Evolutionary conservation across 192 early-diverging fungal genomes (phyloP), one percentile per base, ranked within the genome.

Genomic region (Pilobolus umbonatus): DNA sequence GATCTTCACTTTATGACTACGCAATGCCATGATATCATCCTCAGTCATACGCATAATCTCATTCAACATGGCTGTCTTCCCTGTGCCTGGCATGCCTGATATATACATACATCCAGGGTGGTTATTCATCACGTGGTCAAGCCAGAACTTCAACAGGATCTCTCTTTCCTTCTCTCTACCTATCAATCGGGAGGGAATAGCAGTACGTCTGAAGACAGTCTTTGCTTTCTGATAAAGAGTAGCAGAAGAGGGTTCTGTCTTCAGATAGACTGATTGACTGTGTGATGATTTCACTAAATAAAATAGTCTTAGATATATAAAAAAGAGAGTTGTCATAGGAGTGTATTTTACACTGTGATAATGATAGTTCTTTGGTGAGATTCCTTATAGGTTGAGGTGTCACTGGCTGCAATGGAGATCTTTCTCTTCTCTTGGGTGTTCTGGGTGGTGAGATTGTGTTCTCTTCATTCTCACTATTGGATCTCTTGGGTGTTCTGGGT

Each of bases 11-110:
- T 61, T 54, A 57, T 83, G 76, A 1, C 72, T 60, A 10, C 69
- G 72, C 0, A 35, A 21, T 22, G 61, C 50, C 40, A 64, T 48
- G 52, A 74, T 57, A n/a, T 64, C 54, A 2, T 56, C 60, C 39
- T 73, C 61, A 51, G 78, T 74, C 21, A 69, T 43, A 8, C 71
- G 65, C 28, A 76, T 60, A 12, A 87, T 65, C 45, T 91, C 81
- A 11, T 72, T 77, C 25, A 93, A 52, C 26, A 92, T 79, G 2
- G 93, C 94, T 8, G 91, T 98, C 73, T 98, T 98, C 36, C 95
- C 95, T 19, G 95, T 97, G 4, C 95, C 95, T 0, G 95, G 95
- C 40, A 80, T 82, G 1, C 95, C 95, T 6, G 90, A 88, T 14
- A 98, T 84, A 67, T 97, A 98, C 30, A 91, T 70, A 49, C 82